Conservation (phyloP, 1,284 basidiomycete genomes). For the Trichosporon sp. region DNA sequence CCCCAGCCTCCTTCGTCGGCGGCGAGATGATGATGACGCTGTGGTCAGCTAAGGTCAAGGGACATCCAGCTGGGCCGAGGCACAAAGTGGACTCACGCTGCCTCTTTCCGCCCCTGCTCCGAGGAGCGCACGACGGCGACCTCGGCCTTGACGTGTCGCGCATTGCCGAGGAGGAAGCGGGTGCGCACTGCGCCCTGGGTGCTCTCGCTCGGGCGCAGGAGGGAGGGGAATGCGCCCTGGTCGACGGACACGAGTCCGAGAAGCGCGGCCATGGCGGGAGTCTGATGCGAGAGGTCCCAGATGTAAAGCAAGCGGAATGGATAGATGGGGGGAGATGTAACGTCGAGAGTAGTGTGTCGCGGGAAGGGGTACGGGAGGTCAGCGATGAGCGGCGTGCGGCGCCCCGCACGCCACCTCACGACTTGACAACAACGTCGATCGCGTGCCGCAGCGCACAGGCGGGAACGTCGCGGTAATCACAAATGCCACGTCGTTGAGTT, state of each 20-base stretch:
- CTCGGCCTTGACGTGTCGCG: constrained; percentile 25
- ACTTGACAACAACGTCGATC: neutral
- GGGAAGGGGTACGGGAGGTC: neutral
- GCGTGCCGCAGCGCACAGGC: neutral
- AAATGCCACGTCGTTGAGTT: neutral
- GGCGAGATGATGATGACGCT: constrained; percentile 33
- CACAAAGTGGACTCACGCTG: constrained; percentile 25
- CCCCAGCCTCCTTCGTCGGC: neutral
- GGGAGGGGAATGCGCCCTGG: neutral
- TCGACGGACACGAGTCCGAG: neutral
- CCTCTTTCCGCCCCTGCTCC: constrained; percentile 13
- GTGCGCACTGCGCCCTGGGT: constrained; percentile 40
- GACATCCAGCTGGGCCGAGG: neutral
- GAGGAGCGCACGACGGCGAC: constrained; percentile 21
- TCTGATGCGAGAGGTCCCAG: neutral
- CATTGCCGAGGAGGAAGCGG: constrained; percentile 49
- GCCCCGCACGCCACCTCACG: neutral
- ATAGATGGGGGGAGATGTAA: neutral
- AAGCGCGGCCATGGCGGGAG: neutral
- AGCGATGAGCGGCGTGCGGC: neutral
- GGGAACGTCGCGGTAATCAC: neutral
- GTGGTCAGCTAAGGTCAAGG: neutral
- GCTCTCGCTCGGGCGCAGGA: neutral
- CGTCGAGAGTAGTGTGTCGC: no score
- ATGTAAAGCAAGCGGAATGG: neutral